A percentile compares a stretch with the other conserved stretches of the same genome.
Conservation (phyloP, 2,329 filamentous ascomycete genomes). For the Leptodontidium sp. region DNA sequence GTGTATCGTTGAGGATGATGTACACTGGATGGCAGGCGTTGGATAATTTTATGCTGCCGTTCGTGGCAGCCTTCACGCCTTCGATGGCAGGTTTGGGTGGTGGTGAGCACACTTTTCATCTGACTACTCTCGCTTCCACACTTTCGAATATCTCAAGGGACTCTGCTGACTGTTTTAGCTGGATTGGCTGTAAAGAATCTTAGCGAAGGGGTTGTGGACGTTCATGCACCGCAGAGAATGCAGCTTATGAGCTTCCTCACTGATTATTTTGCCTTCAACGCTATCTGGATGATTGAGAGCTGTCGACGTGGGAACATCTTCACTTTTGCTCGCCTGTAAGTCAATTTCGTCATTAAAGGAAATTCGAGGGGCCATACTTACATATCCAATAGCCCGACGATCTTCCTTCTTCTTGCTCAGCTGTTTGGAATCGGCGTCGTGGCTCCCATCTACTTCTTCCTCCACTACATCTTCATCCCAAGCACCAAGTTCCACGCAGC, state of each 20-base stretch:
- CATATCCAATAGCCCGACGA: neutral
- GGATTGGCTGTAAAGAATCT: neutral
- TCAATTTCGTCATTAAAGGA: neutral
- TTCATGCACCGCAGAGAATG: constrained; percentile 17
- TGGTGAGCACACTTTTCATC: constrained; percentile 4
- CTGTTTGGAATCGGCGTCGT: constrained; percentile 42
- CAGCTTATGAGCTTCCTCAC: constrained; percentile 39
- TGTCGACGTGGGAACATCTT: constrained; percentile 41
- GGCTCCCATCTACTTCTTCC: constrained; percentile 46
- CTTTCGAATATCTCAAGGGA: no score
- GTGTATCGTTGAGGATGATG: constrained; percentile 1
- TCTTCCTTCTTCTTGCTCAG: constrained; percentile 40
- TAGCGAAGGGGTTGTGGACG: constrained; percentile 1
- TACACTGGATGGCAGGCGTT: constrained; percentile 13
- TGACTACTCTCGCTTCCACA: neutral
- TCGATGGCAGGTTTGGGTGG: constrained; percentile 22
- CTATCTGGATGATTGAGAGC: constrained; percentile 43
- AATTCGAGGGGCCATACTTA: neutral
- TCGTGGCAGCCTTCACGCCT: constrained; percentile 23
- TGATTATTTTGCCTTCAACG: constrained; percentile 37
- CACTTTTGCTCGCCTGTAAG: constrained; percentile 34
- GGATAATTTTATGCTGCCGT: constrained; percentile 18
- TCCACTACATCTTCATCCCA: constrained; percentile 45
- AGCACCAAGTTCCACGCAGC: constrained; percentile 43
- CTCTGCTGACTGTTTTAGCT: neutral